Evolutionary conservation across 2,329 filamentous ascomycete species (phyloP), one percentile per base, ranked within the genome.

Genomic region (Elsinoe batatas): DNA sequence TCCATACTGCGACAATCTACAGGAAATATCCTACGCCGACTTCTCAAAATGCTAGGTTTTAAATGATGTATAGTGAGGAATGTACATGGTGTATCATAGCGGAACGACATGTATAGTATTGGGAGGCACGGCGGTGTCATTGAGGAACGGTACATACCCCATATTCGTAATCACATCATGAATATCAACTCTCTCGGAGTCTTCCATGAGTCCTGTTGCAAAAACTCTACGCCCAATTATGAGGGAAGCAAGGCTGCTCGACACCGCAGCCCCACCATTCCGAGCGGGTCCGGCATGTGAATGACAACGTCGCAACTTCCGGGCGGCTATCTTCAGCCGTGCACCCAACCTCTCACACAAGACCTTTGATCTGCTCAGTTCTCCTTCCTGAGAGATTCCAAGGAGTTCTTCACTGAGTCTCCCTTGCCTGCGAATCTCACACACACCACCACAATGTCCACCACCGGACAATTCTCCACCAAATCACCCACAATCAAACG

Each of bases 401-500:
- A 26, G 40, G 40, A 44, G 40, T 49, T 30, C 44, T 49, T 49
- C 26, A 15, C 44, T 44, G 40, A 22, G 12, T 22, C 40, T 44
- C 43, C 10, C 43, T 46, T 46, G 43, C 20, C 12, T 4, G 10
- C 43, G 5, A 15, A 5, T 10, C 26, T 13, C 17, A 13, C 44
- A 2, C 32, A 15, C 22, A 36, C 5, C 30, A 49, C 44, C 15
- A 37, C 30, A 36, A 51, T 51, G 47, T 51, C 47, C 17, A 51
- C 47, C 10, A 35, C 47, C 18, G 47, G 47, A 5, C 47, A 51
- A 51, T 74, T 86, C 74, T 88, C 85, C 69, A 81, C 84, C 63
- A 90, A 88, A 68, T 90, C 85, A 60, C 87, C 88, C 42, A 91
- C 88, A 26, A 88, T 93, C 68, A 85, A 87, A 71, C 87, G 88